A percentile compares a stretch with the other conserved stretches of the same genome.
phyloP scores from a whole-genome alignment of 352 stramenopile species.

The Pythium angustatum region DNA sequence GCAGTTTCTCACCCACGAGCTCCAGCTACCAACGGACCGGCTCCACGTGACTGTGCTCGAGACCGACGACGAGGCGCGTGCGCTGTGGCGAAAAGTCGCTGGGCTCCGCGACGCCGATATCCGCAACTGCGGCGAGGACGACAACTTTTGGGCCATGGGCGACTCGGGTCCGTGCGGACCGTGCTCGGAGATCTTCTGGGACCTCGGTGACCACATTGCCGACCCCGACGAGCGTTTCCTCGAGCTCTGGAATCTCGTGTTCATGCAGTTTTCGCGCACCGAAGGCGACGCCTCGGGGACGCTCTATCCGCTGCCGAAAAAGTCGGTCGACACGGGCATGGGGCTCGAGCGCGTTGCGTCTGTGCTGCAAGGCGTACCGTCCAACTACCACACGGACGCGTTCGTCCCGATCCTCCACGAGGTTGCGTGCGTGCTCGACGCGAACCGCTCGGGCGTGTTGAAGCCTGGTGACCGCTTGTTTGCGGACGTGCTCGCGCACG shows the following conservation, averaged over 20 bases:
- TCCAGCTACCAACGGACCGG: background rate
- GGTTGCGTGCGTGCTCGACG: constrained; percentile 51
- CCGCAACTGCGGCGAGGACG: constrained; percentile 28
- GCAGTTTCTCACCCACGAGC: constrained; percentile 3
- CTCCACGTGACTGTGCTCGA: constrained; percentile 6
- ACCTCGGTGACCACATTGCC: constrained; percentile 92
- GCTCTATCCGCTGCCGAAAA: constrained; percentile 88
- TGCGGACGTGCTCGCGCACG: constrained; percentile 37
- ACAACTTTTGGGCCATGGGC: constrained; percentile 99
- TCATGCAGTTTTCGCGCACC: constrained; percentile 93
- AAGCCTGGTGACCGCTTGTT: constrained; percentile 30
- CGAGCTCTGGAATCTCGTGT: constrained; percentile 99
- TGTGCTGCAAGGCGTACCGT: constrained; percentile 91
- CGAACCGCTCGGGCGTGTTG: background rate
- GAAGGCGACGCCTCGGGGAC: constrained; percentile 91
- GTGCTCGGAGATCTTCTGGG: constrained; percentile 99
- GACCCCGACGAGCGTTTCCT: constrained; percentile 77
- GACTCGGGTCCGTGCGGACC: constrained; percentile 98
- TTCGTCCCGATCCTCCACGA: constrained; percentile 91
- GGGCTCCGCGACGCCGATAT: constrained; percentile 7
- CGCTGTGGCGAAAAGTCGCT: constrained; percentile 3
- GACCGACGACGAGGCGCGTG: constrained; percentile 7
- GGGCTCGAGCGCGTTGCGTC: constrained; percentile 95
- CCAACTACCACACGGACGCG: constrained; percentile 98
- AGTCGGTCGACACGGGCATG: constrained; percentile 99